These are phyloP conservation scores for Rosa rugosa DNA, from an alignment of 306 rosid species.

Conservation along the genomic window DNA sequence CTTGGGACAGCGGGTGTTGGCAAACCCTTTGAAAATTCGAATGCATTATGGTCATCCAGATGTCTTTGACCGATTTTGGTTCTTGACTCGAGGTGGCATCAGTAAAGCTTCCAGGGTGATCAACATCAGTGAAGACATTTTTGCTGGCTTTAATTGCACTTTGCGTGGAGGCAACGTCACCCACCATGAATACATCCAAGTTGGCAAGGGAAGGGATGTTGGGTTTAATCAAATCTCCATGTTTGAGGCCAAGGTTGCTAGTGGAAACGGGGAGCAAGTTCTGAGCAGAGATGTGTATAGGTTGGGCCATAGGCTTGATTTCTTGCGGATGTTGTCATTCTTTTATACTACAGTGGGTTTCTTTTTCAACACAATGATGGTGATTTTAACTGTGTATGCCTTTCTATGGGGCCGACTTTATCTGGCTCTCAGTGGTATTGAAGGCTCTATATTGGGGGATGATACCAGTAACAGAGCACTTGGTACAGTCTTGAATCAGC, in stretches of 20 bases:
- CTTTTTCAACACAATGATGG: slow-evolving; percentile 76
- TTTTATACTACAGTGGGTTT: slow-evolving; percentile 86
- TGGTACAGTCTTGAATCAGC: slow-evolving; percentile 62
- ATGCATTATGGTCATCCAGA: slow-evolving; percentile 99
- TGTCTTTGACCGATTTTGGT: slow-evolving; percentile 89
- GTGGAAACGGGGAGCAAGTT: slow-evolving; percentile 92
- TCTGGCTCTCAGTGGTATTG: slow-evolving; percentile 84
- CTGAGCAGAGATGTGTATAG: slow-evolving; percentile 82
- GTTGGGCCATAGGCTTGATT: slow-evolving; percentile 84
- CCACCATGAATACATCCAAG: slow-evolving; percentile 92
- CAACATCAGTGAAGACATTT: slow-evolving; percentile 89
- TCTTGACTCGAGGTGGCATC: slow-evolving; percentile 82
- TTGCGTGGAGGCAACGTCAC: slow-evolving; percentile 85
- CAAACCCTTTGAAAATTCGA: slow-evolving; percentile 78
- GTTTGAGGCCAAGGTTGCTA: slow-evolving; percentile 94
- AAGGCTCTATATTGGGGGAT: slow-evolving; percentile 43
- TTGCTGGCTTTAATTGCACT: slow-evolving; percentile 88
- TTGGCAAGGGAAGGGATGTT: slow-evolving; percentile 94
- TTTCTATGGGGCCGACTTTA: slow-evolving; percentile 80
- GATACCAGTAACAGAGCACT: slow-evolving; percentile 58
- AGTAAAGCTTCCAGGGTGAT: slow-evolving; percentile 94
- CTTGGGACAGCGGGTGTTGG: slow-evolving; percentile 84
- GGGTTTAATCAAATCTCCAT: slow-evolving; percentile 83
- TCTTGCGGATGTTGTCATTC: slow-evolving; percentile 80
- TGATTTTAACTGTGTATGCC: slow-evolving; percentile 71